These are phyloP conservation scores for Camellia lanceoleosa DNA, from an alignment of 148 eudicot genomes.

Conservation along the genomic window DNA sequence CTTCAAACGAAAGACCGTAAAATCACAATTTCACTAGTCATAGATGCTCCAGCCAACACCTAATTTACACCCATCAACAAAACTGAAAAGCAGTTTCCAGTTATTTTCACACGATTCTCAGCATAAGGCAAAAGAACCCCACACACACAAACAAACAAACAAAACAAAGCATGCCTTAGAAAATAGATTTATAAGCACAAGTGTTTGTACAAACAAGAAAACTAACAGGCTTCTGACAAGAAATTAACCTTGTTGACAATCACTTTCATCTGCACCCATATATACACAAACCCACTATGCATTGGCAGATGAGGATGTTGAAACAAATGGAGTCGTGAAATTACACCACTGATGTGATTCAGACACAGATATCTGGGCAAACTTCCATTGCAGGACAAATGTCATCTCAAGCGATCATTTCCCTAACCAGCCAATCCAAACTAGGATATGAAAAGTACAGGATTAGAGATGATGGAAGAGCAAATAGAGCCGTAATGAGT, in stretches of 20 bases:
- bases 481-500: slow-evolving; percentile 40
- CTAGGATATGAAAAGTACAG: slow-evolving; percentile 50
- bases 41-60: neutral
- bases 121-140: neutral
- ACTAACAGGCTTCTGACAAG: neutral
- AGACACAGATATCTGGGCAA: neutral
- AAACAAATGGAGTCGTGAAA: slow-evolving; percentile 10
- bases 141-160: neutral
- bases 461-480: slow-evolving; percentile 44
- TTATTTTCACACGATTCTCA: neutral
- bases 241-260: neutral
- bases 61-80: neutral
- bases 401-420: slow-evolving; percentile 31
- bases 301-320: neutral
- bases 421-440: slow-evolving; percentile 52
- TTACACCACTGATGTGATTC: neutral
- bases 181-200: neutral
- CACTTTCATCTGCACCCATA: neutral
- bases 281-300: neutral
- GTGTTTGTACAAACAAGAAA: neutral
- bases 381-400: neutral
- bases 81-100: neutral
- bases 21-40: neutral
- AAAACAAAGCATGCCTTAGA: neutral
- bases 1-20: neutral